Base-by-base conservation (phyloP, 1,284 basidiomycete genomes). In the Tilletia indica region DNA sequence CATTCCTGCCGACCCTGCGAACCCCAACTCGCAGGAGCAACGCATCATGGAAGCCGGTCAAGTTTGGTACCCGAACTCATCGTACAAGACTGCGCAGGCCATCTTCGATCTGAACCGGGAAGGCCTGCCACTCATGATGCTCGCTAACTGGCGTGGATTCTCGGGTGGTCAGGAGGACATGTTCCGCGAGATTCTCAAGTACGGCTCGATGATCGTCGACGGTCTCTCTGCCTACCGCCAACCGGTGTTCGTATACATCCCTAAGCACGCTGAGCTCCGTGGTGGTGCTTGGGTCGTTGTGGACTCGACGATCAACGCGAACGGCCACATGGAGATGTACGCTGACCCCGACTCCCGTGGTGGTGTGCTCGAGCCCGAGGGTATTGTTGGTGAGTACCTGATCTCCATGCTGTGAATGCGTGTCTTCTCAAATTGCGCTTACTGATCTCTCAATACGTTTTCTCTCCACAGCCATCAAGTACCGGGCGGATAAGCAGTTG, bases 141-240 rank as follows among this genome's bases (percentile, higher is more conserved):
- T 99, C 81, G 97, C 97, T 75, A 99, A 99, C 88, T 99, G 97
- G 95, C 93, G 97, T 88, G 97, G 97, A 49, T 99, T 99, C 90
- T 99, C 97, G 34, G 97, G 97, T 77, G 97, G 97, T 81, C 95
- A 97, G 86, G 94, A 97, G 85, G 95, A 97, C 86, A 97, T 97
- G 94, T 87, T 88, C 77, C 78, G 82, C 71, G 80, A 83, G 77
- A 78, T 84, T 58, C 81, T 84, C 74, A 84, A 84, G 79, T 81
- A 82, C 73, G 86, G 86, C 51, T 86, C 85, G 72, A 84, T 86
- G 79, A 99, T 99, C 77, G 97, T 99, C 85, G 97, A 99, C 84
- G 97, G 96, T 61, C 89, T 99, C 48, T 95, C 94, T 68, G 91
- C 89, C 84, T 99, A 97, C 89, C 96, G 93, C 86, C 94, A 97